These are phyloP conservation scores for Serpula lacrymans DNA, from an alignment of 768 basidiomycete genomes.

Conservation along the genomic window DNA sequence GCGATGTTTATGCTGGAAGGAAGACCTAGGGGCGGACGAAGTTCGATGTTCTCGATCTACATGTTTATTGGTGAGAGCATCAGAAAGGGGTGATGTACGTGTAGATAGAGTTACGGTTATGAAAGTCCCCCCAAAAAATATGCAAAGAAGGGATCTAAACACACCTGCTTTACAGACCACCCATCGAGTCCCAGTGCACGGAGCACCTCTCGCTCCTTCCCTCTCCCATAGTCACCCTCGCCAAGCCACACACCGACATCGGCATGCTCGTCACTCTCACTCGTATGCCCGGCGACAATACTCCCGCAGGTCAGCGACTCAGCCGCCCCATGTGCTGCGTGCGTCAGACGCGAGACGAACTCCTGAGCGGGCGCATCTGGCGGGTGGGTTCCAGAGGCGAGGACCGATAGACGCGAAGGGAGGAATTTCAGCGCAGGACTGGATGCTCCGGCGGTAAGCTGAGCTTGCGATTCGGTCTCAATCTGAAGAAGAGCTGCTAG, in stretches of 20 bases:
- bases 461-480: too few species aligned
- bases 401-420: slow-evolving; percentile 2
- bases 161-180: slow-evolving; percentile 13
- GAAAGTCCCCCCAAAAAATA: too few species aligned
- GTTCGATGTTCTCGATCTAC: slow-evolving; percentile 13
- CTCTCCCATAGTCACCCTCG: slow-evolving; percentile 30
- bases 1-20: slow-evolving; percentile 13
- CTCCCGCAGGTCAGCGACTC: slow-evolving; percentile 43
- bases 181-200: slow-evolving; percentile 28
- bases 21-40: slow-evolving; percentile 9
- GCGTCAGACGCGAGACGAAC: slow-evolving; percentile 29
- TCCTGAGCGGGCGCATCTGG: slow-evolving; percentile 4
- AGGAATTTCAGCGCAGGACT: too few species aligned
- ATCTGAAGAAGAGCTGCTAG: too few species aligned
- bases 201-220: slow-evolving; percentile 30
- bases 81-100: too few species aligned
- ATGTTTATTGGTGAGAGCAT: too few species aligned
- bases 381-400: slow-evolving; percentile 3
- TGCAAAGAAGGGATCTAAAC: slow-evolving; percentile 9
- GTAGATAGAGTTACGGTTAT: too few species aligned
- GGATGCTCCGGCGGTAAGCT: too few species aligned
- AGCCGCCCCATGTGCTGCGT: slow-evolving; percentile 38
- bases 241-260: slow-evolving; percentile 56
- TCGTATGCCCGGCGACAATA: slow-evolving; percentile 48
- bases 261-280: slow-evolving; percentile 55